phyloP scores from a whole-genome alignment of 129 eudicot genomes.

The Ambrosia artemisiifolia region DNA sequence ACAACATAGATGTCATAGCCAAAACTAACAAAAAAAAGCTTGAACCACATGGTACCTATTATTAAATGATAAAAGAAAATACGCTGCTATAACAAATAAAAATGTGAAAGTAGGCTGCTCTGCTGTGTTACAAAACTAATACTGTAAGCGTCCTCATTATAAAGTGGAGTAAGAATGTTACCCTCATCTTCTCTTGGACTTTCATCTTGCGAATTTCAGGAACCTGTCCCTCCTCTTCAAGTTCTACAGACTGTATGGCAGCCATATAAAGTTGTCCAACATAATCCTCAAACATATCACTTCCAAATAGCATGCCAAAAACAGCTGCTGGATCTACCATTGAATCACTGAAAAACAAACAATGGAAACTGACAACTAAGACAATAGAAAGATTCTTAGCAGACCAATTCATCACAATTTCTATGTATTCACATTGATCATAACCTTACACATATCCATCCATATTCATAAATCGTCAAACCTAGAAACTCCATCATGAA shows the following conservation, averaged over 20 bases:
- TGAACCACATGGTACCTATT: neutral
- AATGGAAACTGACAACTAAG: neutral
- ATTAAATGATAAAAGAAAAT: neutral
- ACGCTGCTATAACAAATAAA: neutral
- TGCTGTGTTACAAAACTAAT: neutral
- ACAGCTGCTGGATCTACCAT: constrained; percentile 91
- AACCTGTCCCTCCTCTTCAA: constrained; percentile 53
- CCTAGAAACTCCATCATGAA: neutral
- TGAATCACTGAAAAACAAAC: constrained; percentile 47
- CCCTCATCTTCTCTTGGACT: constrained; percentile 81
- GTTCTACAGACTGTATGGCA: constrained; percentile 53
- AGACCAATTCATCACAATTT: neutral
- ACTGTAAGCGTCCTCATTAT: too few relatives aligned
- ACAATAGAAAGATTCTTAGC: neutral
- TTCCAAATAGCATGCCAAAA: constrained; percentile 94
- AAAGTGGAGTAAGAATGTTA: constrained; percentile 11
- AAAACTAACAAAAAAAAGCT: too few relatives aligned
- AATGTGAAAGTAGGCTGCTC: too few relatives aligned
- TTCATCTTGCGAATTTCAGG: constrained; percentile 64
- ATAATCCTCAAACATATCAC: constrained; percentile 80
- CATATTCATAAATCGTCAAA: neutral
- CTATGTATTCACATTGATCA: too few relatives aligned
- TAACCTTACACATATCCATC: too few relatives aligned
- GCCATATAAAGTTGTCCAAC: constrained; percentile 78
- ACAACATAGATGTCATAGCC: too few relatives aligned